Base-by-base conservation (phyloP, 306 rosid genomes). In the Castanospermum australe region DNA sequence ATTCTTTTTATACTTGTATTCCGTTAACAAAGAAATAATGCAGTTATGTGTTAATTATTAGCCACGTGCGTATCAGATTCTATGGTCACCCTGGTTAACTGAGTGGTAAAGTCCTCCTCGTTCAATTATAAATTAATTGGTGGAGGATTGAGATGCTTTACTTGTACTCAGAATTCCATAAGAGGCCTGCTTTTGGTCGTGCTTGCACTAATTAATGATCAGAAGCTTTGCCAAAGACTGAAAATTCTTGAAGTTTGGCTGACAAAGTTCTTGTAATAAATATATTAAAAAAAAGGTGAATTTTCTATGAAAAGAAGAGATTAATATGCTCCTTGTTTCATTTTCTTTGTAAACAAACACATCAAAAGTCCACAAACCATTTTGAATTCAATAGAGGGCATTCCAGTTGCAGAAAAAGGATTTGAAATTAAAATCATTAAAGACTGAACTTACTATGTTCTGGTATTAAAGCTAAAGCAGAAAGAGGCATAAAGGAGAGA, bases 291-390 rank as follows among this genome's bases (percentile, higher is more conserved):
- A 44, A 36, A n/a, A 38, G 24, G 20, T 50, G 41, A 67, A 45
- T 22, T 59, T 80, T 47, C 41, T 77, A 67, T 77, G 57, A 81
- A 85, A 81, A 81, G 85, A 81, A 85, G 85, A 85, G 75, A 85
- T 66, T 36, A n/a, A n/a, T n/a, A 72, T 73, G 50, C 71, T 77
- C 18, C 24, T 9, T 38, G 42, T 9, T 77, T 72, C 30, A 73
- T 73, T 81, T 55, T 72, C 65, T 32, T 42, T 20, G 56, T 30
- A 59, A 70, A 73, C 62, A 85, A 72, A 59, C 75, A 71, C 75
- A 73, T 81, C 30, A 81, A 85, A 81, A 73, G 83, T 50, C 36
- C 72, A 33, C 6, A 71, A 44, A 36, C 18, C 65, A 57, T 84
- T 57, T 73, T 80, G 80, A 56, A 63, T 71, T 84, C 62, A 55